These are phyloP conservation scores for Zymoseptoria crescenta DNA, from an alignment of 2,329 filamentous ascomycete species.

Conservation along the genomic window DNA sequence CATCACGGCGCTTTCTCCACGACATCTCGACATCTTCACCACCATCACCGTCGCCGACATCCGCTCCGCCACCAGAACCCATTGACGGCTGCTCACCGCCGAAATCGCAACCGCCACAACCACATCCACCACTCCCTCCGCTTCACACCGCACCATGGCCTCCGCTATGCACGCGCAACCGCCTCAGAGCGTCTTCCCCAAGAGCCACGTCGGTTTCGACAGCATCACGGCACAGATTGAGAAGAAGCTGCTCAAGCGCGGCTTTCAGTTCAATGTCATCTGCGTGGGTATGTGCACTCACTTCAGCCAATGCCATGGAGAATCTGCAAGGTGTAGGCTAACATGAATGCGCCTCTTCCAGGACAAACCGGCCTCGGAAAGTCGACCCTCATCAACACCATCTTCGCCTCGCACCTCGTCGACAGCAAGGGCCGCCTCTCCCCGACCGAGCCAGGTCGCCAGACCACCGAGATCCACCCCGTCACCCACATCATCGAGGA, in stretches of 20 bases:
- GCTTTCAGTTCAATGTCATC: constrained; percentile 99
- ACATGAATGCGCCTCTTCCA: constrained; percentile 33
- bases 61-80: constrained; percentile 3
- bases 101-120: constrained; percentile 4
- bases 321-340: background rate
- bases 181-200: constrained; percentile 61
- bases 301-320: background rate
- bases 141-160: constrained; percentile 11
- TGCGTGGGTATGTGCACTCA: constrained; percentile 74
- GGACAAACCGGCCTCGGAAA: constrained; percentile 98
- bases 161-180: constrained; percentile 45
- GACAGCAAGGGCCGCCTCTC: constrained; percentile 94
- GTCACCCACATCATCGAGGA: constrained; percentile 99
- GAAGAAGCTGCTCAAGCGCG: constrained; percentile 98
- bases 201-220: constrained; percentile 99
- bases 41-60: constrained; percentile 11
- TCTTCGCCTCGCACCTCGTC: constrained; percentile 98
- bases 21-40: background rate
- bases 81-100: constrained; percentile 3
- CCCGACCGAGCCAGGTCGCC: constrained; percentile 86
- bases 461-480: constrained; percentile 95
- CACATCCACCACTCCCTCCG: constrained; percentile 1
- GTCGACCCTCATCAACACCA: constrained; percentile 98
- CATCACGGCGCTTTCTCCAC: background rate
- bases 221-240: constrained; percentile 99